Percentiles rank a stretch among this genome's conserved stretches.
These are phyloP conservation scores for Acacia acuminata DNA, from an alignment of 306 rosid genomes.

Conservation along the genomic window DNA sequence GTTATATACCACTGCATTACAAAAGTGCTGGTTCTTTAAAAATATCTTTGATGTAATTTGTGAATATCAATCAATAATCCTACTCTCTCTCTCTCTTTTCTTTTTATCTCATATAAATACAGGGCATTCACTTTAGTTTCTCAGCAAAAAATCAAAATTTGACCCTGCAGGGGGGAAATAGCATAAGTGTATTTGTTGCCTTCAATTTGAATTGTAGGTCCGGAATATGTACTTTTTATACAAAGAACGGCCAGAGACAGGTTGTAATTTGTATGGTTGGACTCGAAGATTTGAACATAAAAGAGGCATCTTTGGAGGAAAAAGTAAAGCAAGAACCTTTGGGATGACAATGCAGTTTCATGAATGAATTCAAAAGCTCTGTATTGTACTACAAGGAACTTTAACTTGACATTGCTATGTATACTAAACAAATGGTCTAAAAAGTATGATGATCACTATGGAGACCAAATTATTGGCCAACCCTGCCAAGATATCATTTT, in stretches of 20 bases:
- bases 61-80: too few species aligned
- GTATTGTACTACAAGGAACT: not conserved
- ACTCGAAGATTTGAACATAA: constrained; percentile 23
- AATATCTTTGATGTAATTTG: too few species aligned
- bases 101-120: not conserved
- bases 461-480: not conserved
- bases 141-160: not conserved
- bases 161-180: not conserved
- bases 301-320: constrained; percentile 3
- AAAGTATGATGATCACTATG: not conserved
- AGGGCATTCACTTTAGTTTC: not conserved
- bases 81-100: too few species aligned
- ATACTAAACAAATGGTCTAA: not conserved
- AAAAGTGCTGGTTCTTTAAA: too few species aligned
- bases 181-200: not conserved
- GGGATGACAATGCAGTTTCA: not conserved
- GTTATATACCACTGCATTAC: too few species aligned
- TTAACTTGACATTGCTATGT: not conserved
- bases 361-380: not conserved
- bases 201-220: not conserved
- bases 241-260: not conserved
- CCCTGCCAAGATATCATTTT: not conserved
- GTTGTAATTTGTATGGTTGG: not conserved
- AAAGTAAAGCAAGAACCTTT: not conserved
- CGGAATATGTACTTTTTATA: constrained; percentile 15